Base-by-base conservation (phyloP, 176 grass and related monocot species). In the Alopecurus myosuroides region DNA sequence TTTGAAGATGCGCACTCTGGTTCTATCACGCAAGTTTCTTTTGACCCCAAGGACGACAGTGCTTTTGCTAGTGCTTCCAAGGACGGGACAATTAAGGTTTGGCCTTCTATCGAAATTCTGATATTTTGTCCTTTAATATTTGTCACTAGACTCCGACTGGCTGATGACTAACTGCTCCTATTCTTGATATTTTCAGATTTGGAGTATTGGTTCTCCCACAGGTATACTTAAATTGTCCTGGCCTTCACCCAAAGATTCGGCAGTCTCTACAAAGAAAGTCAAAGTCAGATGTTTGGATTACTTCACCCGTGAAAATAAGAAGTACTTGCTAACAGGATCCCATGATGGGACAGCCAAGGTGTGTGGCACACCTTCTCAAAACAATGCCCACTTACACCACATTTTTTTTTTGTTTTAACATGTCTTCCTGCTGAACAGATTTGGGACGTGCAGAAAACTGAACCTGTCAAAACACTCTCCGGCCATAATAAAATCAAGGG, bases 21-120 rank as follows among this genome's bases (percentile, higher is more conserved):
- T 76, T 89, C 85, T 80, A 84, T 89, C 15, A 87, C 77, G 84
- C 90, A 92, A 80, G 76, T 87, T 11, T 70, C 46, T 12, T 92
- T 92, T 79, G 86, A 80, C 56, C 82, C 90, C 23, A 89, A 84
- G 52, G 84, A 83, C 23, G 46, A 58, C 70, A 89, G 77, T 72
- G 85, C 75, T 67, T 95, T 92, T 46, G 88, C 90, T 36, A 92
- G 88, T 53, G 82, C 83, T 65, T 95, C 93, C n/a, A 75, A 85
- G 68, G 92, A 94, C 39, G 80, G 83, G n/a, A 85, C 89, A 37
- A 19, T 89, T 55, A 94, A 91, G 92, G 92, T 94, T 46, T 77
- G 39, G 3, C 49, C 57, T 69, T 48, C 15, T 2, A 20, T 34
- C 3, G 34, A 41, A 18, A 23, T 15, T 31, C 44, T 12, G 29